phyloP scores from a whole-genome alignment of 2,329 filamentous ascomycete species.

The Colletotrichum eremochloae region DNA sequence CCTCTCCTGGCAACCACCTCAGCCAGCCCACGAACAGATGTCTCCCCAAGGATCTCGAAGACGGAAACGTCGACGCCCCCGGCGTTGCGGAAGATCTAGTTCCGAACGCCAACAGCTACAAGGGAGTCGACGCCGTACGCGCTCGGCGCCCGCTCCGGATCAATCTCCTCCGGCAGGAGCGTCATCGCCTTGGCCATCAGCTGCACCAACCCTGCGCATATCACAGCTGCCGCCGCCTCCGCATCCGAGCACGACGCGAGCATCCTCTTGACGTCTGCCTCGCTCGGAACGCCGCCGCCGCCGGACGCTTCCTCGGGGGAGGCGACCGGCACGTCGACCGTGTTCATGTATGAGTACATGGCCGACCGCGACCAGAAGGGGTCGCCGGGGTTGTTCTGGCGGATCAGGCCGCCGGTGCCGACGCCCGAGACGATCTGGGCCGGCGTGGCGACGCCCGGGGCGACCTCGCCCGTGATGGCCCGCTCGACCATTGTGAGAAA shows the following conservation, averaged over 20 bases:
- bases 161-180: constrained; percentile 60
- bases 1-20: constrained; percentile 24
- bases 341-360: constrained; percentile 62
- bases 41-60: constrained; percentile 40
- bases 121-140: constrained; percentile 67
- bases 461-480: constrained; percentile 57
- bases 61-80: constrained; percentile 40
- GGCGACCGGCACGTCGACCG: constrained; percentile 59
- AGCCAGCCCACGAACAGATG: constrained; percentile 26
- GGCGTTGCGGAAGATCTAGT: constrained; percentile 41
- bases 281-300: constrained; percentile 12
- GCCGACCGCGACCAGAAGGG: constrained; percentile 67
- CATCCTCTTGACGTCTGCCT: constrained; percentile 48
- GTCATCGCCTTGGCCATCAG: constrained; percentile 62
- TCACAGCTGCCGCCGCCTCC: constrained; percentile 50
- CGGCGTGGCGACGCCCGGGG: constrained; percentile 51
- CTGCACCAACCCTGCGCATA: constrained; percentile 53
- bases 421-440: constrained; percentile 65
- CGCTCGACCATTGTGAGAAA: constrained; percentile 62
- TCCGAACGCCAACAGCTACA: constrained; percentile 57
- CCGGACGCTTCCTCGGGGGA: constrained; percentile 43
- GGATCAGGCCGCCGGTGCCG: constrained; percentile 66
- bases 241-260: constrained; percentile 49
- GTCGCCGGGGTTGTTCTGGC: constrained; percentile 65
- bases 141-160: constrained; percentile 55